Conservation (phyloP, 1,284 basidiomycete species). For the Moesziomyces aphidis region DNA sequence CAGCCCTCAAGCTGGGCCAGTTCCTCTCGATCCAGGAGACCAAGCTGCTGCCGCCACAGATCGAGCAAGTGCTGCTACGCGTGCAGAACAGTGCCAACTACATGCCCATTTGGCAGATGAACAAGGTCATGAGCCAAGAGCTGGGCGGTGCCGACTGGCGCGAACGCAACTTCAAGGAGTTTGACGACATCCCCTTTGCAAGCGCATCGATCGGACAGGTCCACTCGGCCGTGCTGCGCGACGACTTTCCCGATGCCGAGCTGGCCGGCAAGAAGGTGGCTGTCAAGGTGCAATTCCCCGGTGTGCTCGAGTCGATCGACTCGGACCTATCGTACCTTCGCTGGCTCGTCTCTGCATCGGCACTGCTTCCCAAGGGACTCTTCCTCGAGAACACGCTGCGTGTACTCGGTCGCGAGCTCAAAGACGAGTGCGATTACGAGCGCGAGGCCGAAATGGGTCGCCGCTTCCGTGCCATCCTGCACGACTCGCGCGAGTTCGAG, state of each 20-base stretch:
- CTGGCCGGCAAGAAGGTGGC: conserved; percentile 73
- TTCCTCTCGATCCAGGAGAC: conserved; percentile 94
- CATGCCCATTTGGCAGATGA: conserved; percentile 98
- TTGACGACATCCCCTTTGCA: conserved; percentile 89
- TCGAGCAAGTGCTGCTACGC: conserved; percentile 87
- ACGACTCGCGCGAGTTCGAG: conserved; percentile 74
- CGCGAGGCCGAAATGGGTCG: conserved; percentile 83
- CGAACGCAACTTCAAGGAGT: conserved; percentile 76
- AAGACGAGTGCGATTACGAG: conserved; percentile 93
- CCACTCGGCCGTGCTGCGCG: conserved; percentile 78
- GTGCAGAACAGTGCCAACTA: conserved; percentile 97
- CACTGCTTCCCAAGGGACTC: conserved; percentile 85
- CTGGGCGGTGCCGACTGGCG: conserved; percentile 81
- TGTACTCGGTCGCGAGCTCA: conserved; percentile 89
- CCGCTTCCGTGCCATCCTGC: conserved; percentile 71
- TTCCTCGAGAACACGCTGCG: conserved; percentile 82
- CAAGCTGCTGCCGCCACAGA: conserved; percentile 78
- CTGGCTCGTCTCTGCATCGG: conserved; percentile 81
- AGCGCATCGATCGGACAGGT: conserved; percentile 98
- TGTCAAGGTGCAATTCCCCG: conserved; percentile 96
- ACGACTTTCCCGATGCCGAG: conserved; percentile 44
- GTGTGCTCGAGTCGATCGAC: conserved; percentile 85
- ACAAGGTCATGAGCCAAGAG: conserved; percentile 80
- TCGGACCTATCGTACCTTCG: conserved; percentile 90
- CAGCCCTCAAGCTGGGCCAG: conserved; percentile 95